These are phyloP conservation scores for Xylaria digitata DNA, from an alignment of 2,329 filamentous ascomycete genomes.

Conservation along the genomic window DNA sequence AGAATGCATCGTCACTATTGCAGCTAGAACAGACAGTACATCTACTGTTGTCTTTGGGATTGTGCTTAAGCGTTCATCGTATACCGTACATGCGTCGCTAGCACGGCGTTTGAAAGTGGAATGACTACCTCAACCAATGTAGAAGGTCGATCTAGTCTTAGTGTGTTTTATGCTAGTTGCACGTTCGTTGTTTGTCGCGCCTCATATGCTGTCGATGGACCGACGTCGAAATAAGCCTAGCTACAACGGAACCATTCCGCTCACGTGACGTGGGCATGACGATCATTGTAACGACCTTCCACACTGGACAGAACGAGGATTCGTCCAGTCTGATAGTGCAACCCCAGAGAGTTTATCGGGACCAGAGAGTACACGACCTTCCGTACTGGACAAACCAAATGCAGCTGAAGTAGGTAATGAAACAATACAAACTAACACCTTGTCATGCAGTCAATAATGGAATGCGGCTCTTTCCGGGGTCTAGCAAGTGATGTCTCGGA, in stretches of 20 bases:
- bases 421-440: neutral
- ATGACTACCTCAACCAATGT: too few species aligned
- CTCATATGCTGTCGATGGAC: too few species aligned
- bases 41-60: too few species aligned
- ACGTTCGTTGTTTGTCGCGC: too few species aligned
- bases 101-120: too few species aligned
- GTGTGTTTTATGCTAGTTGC: too few species aligned
- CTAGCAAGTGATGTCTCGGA: neutral
- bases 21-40: too few species aligned
- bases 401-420: neutral
- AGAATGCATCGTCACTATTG: neutral
- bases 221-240: too few species aligned
- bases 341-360: neutral
- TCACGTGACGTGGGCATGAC: slow-evolving; percentile 4
- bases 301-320: slow-evolving; percentile 15
- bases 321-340: neutral
- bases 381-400: slow-evolving; percentile 15
- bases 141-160: too few species aligned
- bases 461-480: slow-evolving; percentile 19
- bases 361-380: slow-evolving; percentile 11
- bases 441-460: neutral
- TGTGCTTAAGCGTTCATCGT: too few species aligned
- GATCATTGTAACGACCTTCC: slow-evolving; percentile 28
- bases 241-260: slow-evolving; percentile 31
- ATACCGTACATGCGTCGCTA: too few species aligned